Evolutionary conservation across 495 filamentous ascomycete species (phyloP).

Genomic region (Penicillium pulvis): DNA sequence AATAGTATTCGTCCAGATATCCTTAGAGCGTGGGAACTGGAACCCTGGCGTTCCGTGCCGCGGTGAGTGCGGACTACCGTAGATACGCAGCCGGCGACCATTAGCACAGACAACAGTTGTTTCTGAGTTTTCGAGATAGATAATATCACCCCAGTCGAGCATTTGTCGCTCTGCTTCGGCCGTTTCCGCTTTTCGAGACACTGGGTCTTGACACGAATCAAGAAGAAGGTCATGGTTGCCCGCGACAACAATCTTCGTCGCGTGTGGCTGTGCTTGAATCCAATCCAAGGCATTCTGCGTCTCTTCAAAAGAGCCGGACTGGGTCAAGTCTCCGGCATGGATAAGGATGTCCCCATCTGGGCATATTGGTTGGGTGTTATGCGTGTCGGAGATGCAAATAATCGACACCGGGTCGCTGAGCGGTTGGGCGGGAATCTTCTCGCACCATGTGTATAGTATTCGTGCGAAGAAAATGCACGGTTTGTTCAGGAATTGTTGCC

Average conservation of each 20-base stretch:
- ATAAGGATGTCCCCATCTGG: constrained; percentile 70
- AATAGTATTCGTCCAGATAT: constrained; percentile 40
- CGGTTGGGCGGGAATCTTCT: constrained; percentile 16
- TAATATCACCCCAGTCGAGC: constrained; percentile 42
- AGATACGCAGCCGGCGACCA: constrained; percentile 55
- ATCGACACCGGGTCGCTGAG: constrained; percentile 18
- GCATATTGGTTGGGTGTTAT: constrained; percentile 56
- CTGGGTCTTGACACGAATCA: constrained; percentile 23
- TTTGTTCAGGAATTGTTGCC: constrained; percentile 17
- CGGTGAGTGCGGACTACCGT: constrained; percentile 53
- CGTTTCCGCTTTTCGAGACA: background rate
- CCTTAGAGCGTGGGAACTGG: constrained; percentile 42
- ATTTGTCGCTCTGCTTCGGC: constrained; percentile 1
- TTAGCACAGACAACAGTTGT: constrained; percentile 38
- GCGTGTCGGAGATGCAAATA: constrained; percentile 74
- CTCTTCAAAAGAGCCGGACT: constrained; percentile 58
- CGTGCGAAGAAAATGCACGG: constrained; percentile 22
- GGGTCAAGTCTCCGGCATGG: constrained; percentile 75
- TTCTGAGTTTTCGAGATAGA: background rate
- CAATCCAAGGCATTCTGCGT: constrained; percentile 64
- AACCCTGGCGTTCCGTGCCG: constrained; percentile 51
- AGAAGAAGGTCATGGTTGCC: constrained; percentile 76
- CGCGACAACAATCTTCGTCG: constrained; percentile 66
- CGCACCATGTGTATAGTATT: constrained; percentile 20
- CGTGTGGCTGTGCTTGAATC: constrained; percentile 60